These are phyloP conservation scores for Ceratobasidium theobromae DNA, from an alignment of 1,284 basidiomycete species.

Conservation along the genomic window DNA sequence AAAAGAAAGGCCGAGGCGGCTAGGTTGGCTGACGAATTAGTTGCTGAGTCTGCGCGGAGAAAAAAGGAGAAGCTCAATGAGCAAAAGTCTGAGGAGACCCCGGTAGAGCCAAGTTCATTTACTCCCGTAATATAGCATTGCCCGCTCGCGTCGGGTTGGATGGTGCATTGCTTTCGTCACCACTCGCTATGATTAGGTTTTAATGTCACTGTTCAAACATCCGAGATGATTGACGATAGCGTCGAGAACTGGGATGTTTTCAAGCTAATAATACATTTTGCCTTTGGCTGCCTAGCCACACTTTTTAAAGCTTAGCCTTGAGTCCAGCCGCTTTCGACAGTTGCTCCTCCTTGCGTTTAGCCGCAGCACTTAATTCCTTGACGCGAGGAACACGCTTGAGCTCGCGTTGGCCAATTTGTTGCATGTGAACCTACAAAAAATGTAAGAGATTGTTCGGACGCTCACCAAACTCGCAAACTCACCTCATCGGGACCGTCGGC, in stretches of 20 bases:
- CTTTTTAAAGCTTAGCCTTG: conserved; percentile 36
- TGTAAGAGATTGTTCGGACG: neutral
- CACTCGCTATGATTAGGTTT: neutral
- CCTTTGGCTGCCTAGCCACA: neutral
- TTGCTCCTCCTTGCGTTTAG: conserved; percentile 60
- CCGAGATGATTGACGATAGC: neutral
- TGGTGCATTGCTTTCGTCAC: neutral
- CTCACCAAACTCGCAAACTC: conserved; percentile 53
- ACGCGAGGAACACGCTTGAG: conserved; percentile 67
- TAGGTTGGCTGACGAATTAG: conserved; percentile 6
- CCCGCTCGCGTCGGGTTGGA: neutral
- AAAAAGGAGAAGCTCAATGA: conserved; percentile 28
- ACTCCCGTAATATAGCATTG: neutral
- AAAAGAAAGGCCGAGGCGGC: conserved; percentile 22
- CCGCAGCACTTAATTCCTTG: conserved; percentile 53
- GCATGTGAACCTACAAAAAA: conserved; percentile 74
- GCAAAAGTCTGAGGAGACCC: neutral
- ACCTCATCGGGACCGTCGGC: conserved; percentile 65
- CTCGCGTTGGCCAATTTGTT: conserved; percentile 89
- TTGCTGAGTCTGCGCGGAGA: conserved; percentile 15
- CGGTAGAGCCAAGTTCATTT: neutral
- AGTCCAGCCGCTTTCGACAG: conserved; percentile 48
- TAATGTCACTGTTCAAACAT: neutral
- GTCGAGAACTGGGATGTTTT: neutral
- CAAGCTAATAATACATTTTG: conserved; percentile 16